A percentile compares a stretch with the other conserved stretches of the same genome.
phyloP scores from a whole-genome alignment of 2,329 filamentous ascomycete species.

The Delphinella strobiligena region DNA sequence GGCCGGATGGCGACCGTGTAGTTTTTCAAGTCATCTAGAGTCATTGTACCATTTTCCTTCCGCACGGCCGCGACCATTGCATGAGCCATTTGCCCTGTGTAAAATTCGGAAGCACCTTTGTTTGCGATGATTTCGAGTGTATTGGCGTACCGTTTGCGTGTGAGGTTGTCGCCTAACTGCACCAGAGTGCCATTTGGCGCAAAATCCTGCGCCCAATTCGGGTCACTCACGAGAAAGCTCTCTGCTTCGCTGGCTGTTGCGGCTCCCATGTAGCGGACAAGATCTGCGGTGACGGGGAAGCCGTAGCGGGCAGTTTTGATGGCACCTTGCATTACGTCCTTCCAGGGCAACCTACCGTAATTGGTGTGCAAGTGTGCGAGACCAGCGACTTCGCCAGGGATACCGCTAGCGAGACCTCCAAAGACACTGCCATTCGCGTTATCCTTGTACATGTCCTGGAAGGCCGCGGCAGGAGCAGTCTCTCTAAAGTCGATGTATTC shows the following conservation, averaged over 20 bases:
- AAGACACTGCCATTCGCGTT: constrained; percentile 54
- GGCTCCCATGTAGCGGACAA: constrained; percentile 58
- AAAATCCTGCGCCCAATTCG: constrained; percentile 78
- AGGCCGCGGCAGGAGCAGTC: constrained; percentile 69
- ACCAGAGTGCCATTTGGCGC: constrained; percentile 68
- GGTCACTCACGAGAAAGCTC: constrained; percentile 63
- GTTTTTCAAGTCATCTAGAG: constrained; percentile 59
- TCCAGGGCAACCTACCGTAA: constrained; percentile 48
- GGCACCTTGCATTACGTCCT: constrained; percentile 59
- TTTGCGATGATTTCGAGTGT: constrained; percentile 68
- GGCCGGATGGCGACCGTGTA: constrained; percentile 59
- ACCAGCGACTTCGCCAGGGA: constrained; percentile 67
- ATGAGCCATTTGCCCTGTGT: constrained; percentile 58
- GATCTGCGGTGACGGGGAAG: constrained; percentile 61
- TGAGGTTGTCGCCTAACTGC: constrained; percentile 63
- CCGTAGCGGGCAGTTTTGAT: constrained; percentile 62
- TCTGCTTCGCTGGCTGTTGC: constrained; percentile 28
- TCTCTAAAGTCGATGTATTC: constrained; percentile 87
- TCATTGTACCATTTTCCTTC: constrained; percentile 70
- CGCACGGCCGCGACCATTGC: constrained; percentile 60
- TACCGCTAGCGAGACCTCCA: constrained; percentile 57
- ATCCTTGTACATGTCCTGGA: constrained; percentile 71
- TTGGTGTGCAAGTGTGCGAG: constrained; percentile 65
- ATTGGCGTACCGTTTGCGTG: constrained; percentile 65
- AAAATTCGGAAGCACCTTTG: constrained; percentile 56